Conservation (phyloP, 441 rosid genomes). For the Jatropha podagrica region DNA sequence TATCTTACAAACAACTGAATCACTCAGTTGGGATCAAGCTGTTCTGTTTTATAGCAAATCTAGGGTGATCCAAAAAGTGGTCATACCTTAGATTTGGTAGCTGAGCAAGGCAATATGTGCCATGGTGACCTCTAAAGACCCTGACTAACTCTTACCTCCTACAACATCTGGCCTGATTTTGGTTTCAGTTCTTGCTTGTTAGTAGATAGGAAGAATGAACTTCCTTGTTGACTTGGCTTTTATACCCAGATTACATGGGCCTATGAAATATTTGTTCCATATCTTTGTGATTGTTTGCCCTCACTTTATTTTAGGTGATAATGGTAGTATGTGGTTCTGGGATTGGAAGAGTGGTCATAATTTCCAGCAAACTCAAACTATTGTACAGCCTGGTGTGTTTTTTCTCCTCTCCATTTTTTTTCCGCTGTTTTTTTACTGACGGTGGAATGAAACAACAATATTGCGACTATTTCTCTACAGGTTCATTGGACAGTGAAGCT, state of each 20-base stretch:
- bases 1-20: not conserved
- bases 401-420: not conserved
- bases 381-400: constrained; percentile 86
- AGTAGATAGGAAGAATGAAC: not conserved
- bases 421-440: not conserved
- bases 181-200: not conserved
- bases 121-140: not conserved
- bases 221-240: not conserved
- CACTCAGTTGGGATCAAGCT: not conserved
- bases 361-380: constrained; percentile 94
- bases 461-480: constrained; percentile 35
- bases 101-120: not conserved
- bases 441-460: constrained; percentile 1
- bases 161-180: not conserved
- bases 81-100: not conserved
- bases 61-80: not conserved
- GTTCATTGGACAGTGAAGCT: constrained; percentile 98
- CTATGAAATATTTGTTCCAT: not conserved
- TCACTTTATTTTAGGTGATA: constrained; percentile 61
- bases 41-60: not conserved
- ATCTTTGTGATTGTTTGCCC: not conserved
- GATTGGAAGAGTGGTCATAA: constrained; percentile 98
- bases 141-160: not conserved
- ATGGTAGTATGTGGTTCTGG: constrained; percentile 98
- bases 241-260: not conserved